phyloP scores from a whole-genome alignment of 140 eudicot genomes.

The Flaveria floridana region DNA sequence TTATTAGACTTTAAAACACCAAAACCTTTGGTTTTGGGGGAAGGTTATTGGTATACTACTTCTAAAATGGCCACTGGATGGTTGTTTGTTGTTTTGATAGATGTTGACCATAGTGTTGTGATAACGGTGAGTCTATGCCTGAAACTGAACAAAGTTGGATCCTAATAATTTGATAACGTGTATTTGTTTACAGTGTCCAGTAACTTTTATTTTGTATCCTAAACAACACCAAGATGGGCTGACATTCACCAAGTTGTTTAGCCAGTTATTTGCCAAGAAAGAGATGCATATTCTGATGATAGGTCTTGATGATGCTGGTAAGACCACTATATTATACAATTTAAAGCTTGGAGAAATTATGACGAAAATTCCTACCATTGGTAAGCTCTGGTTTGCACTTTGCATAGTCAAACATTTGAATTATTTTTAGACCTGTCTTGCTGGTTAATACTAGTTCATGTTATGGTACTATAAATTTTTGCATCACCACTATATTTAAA shows the following conservation, averaged over 20 bases:
- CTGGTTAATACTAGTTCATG: not conserved
- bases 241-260: constrained; percentile 36
- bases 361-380: constrained; percentile 35
- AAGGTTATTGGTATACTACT: not conserved
- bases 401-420: not conserved
- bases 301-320: constrained; percentile 45
- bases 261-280: constrained; percentile 38
- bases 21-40: not conserved
- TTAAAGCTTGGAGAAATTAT: constrained; percentile 39
- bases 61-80: not conserved
- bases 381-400: constrained; percentile 21
- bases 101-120: not conserved
- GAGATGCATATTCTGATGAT: constrained; percentile 41
- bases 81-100: not conserved
- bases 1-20: not conserved
- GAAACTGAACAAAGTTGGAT: not conserved
- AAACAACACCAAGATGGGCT: constrained; percentile 30
- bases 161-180: not conserved
- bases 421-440: not conserved
- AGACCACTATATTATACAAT: constrained; percentile 42
- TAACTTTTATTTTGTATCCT: not conserved
- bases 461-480: not conserved
- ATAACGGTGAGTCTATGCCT: not conserved
- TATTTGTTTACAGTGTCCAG: constrained; percentile 21
- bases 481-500: not conserved